Evolutionary conservation across 805 yeast species (phyloP).

Genomic region (Kuraishia piskuri): DNA sequence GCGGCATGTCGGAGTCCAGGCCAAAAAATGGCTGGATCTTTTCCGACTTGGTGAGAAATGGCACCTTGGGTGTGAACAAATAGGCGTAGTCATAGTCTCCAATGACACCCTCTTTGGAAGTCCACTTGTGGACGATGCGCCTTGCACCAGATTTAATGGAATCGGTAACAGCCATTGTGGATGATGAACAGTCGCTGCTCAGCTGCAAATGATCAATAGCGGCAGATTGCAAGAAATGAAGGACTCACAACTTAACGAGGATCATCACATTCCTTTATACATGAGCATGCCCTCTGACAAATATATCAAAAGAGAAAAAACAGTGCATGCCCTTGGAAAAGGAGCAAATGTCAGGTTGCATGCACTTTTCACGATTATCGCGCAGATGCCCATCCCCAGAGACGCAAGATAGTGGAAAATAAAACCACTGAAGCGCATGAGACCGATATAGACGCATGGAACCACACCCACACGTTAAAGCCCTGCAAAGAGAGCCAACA

Average conservation of each 20-base stretch:
- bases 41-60: conserved; percentile 42
- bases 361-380: not conserved
- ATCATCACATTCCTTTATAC: not conserved
- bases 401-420: not conserved
- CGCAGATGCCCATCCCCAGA: not conserved
- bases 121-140: conserved; percentile 33
- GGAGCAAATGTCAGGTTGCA: too few relatives aligned
- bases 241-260: not conserved
- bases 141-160: conserved; percentile 3
- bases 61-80: conserved; percentile 73
- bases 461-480: not conserved
- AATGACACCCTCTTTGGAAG: conserved; percentile 73
- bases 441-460: not conserved
- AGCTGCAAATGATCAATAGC: not conserved
- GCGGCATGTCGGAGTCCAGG: conserved; percentile 69
- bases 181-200: not conserved
- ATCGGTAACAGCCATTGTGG: not conserved
- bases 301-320: not conserved
- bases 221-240: not conserved
- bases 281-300: not conserved
- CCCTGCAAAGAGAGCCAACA: not conserved
- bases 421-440: not conserved
- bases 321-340: too few relatives aligned
- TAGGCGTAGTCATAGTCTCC: conserved; percentile 83
- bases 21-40: conserved; percentile 78